A percentile compares a stretch with the other conserved stretches of the same genome.
Evolutionary conservation across 176 grass and related monocot species (phyloP).

Genomic region (Zoysia japonica): DNA sequence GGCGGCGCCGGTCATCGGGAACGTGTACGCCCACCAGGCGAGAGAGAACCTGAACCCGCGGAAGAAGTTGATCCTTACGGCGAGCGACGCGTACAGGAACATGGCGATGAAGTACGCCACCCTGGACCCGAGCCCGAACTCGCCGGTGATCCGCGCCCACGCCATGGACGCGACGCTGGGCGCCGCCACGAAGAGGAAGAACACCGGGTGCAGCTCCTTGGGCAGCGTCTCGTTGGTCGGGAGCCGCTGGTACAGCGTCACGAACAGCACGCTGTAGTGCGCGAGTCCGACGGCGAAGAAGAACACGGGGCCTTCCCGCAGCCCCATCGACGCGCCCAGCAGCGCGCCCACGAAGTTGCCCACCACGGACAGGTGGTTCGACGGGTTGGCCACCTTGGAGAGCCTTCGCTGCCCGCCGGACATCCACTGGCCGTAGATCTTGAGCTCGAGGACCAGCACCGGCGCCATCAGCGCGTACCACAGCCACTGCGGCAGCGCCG

Average conservation of each 20-base stretch:
- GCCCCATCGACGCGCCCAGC: slow-evolving; percentile 77
- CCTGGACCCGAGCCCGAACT: slow-evolving; percentile 56
- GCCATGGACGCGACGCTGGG: slow-evolving; percentile 87
- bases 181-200: slow-evolving; percentile 92
- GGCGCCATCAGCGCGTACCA: slow-evolving; percentile 94
- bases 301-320: slow-evolving; percentile 72
- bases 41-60: slow-evolving; percentile 80
- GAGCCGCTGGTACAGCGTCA: slow-evolving; percentile 93
- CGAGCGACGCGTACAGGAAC: slow-evolving; percentile 92
- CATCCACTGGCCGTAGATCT: slow-evolving; percentile 98
- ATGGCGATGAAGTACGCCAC: slow-evolving; percentile 76
- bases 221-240: slow-evolving; percentile 92
- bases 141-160: slow-evolving; percentile 67
- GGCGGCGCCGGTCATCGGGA: slow-evolving; percentile 84
- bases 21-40: slow-evolving; percentile 98
- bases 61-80: slow-evolving; percentile 89
- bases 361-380: slow-evolving; percentile 80
- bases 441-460: slow-evolving; percentile 71
- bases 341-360: slow-evolving; percentile 94
- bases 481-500: slow-evolving; percentile 39
- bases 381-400: slow-evolving; percentile 84
- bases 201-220: slow-evolving; percentile 90
- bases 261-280: slow-evolving; percentile 88
- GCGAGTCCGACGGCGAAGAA: slow-evolving; percentile 86
- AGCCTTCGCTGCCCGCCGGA: slow-evolving; percentile 79